Evolutionary conservation across 345 rosid species (phyloP).

Genomic region (Durio zibethinus): DNA sequence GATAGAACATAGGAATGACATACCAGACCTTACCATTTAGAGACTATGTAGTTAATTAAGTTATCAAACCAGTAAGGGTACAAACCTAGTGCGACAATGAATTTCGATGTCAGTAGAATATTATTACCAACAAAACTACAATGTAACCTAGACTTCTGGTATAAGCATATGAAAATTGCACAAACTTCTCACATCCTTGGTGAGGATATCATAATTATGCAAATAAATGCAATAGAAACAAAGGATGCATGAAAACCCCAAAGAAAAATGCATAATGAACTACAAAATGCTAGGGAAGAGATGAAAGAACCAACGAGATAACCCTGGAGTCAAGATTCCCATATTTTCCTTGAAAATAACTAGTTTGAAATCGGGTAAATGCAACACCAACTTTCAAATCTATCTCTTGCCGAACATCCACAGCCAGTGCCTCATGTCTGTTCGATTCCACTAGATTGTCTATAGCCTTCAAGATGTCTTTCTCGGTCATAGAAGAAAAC

Average conservation of each 20-base stretch:
- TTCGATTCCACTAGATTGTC: conserved; percentile 82
- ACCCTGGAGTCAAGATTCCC: conserved; percentile 91
- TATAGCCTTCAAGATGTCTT: conserved; percentile 85
- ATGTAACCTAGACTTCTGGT: not conserved
- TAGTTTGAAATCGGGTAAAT: conserved; percentile 90
- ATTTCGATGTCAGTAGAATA: not conserved
- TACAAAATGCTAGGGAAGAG: conserved; percentile 14
- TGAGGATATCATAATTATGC: not conserved
- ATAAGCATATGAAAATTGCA: not conserved
- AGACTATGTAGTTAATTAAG: not conserved
- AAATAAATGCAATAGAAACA: not conserved
- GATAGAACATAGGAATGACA: not conserved
- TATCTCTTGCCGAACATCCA: conserved; percentile 98
- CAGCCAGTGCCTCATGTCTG: conserved; percentile 83
- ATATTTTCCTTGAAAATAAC: conserved; percentile 93
- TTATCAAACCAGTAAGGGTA: not conserved
- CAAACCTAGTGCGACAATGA: not conserved
- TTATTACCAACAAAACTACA: not conserved
- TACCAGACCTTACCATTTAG: not conserved
- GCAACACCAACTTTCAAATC: conserved; percentile 99
- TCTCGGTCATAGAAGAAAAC: conserved; percentile 96
- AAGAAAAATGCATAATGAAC: conserved; percentile 9
- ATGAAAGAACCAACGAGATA: conserved; percentile 73
- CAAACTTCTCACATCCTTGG: not conserved
- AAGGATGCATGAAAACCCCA: not conserved